Base-by-base conservation (phyloP, 129 eudicot species). In the Kitagawia praeruptora region DNA sequence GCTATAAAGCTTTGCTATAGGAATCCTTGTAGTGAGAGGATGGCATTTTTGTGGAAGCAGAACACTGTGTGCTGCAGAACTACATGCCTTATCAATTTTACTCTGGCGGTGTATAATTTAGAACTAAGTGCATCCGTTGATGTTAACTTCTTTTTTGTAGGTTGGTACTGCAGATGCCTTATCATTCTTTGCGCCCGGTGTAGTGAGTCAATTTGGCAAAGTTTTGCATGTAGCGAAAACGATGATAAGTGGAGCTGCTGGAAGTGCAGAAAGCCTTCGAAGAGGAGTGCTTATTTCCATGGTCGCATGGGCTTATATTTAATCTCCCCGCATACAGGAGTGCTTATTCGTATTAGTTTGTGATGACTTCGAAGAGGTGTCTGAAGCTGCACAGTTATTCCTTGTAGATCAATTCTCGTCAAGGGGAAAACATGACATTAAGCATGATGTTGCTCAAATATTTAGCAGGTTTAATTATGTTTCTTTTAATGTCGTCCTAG, bases 141-240 rank as follows among this genome's bases (percentile, higher is more conserved):
- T 31, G 21, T 13, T 66, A 8, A 27, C 72, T 27, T 81, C 47
- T 61, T 61, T n/a, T 45, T 76, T 87, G 86, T 84, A 95, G 99
- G 96, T 95, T 85, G 99, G 97, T 64, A 85, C 86, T 70, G 86
- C 97, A 48, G 97, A 95, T 89, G 93, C 94, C 15, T 82, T 95
- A 74, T 96, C 97, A 42, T 95, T 95, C 89, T 92, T 90, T 86
- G 84, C 89, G 78, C 99, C 99, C 28, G 98, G 98, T 31, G 93
- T 91, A 77, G 93, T 89, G 75, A 92, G 94, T 85, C 97, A 90
- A 71, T 71, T 90, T 79, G 97, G 93, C 83, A 97, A n/a, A n/a
- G n/a, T n/a, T n/a, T n/a, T n/a, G n/a, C n/a, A n/a, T n/a, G n/a
- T n/a, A n/a, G n/a, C n/a, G n/a, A n/a, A n/a, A n/a, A n/a, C n/a